Percentiles rank a stretch among this genome's conserved stretches.
Evolutionary conservation across 139 green algal genomes (phyloP).

Genomic region (Auxenochlorella pyrenoidosa): DNA sequence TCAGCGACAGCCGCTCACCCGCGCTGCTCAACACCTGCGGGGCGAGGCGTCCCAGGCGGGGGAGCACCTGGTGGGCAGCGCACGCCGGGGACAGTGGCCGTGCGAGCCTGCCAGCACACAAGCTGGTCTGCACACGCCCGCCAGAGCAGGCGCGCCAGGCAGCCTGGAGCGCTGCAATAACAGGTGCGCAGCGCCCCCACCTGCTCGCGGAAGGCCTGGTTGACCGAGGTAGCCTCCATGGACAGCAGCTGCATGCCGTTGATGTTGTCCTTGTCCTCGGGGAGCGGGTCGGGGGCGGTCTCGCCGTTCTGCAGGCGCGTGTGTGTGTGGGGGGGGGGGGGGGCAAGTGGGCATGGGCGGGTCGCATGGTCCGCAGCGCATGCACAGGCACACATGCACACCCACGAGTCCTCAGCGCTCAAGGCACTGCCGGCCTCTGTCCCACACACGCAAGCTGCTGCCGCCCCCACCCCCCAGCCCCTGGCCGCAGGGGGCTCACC

Average conservation of each 20-base stretch:
- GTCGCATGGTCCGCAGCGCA: too few species aligned
- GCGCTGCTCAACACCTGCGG: not conserved
- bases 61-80: not conserved
- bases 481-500: conserved; percentile 63
- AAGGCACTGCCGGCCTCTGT: too few species aligned
- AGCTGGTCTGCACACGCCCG: too few species aligned
- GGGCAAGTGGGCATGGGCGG: not conserved
- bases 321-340: not conserved
- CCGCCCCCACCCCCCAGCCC: not conserved
- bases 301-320: conserved; percentile 50
- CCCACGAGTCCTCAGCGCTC: too few species aligned
- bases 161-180: too few species aligned
- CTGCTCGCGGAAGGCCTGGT: conserved; percentile 95
- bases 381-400: too few species aligned
- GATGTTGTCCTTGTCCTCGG: conserved; percentile 92
- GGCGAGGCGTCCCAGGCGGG: not conserved
- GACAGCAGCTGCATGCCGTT: conserved; percentile 89
- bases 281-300: conserved; percentile 72
- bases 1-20: not conserved
- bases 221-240: conserved; percentile 92
- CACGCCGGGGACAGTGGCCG: too few species aligned
- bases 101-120: too few species aligned
- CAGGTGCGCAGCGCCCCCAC: too few species aligned
- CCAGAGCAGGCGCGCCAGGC: too few species aligned
- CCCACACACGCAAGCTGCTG: too few species aligned